Evolutionary conservation across 208 protist species (phyloP), one percentile per base, ranked within the genome.

Genomic region (Trypanosoma vivax): DNA sequence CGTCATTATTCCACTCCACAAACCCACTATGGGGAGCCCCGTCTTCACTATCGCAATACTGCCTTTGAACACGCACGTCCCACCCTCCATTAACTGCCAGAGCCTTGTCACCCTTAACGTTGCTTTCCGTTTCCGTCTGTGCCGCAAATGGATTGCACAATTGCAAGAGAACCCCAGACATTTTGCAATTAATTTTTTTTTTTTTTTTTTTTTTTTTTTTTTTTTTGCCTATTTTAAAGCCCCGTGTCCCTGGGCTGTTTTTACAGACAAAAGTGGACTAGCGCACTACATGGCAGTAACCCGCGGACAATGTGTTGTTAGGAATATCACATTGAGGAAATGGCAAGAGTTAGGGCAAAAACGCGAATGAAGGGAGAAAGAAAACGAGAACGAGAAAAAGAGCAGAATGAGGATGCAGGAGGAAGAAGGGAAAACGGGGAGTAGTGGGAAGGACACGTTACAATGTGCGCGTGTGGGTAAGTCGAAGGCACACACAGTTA

Each of bases 61-160:
- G 5, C 5, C 10, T 21, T 27, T 28, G 33, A 18, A 10, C 6
- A 39, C 9, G 28, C n/a, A 33, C 23, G 24, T 16, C 31, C 6
- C 45, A 9, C 13, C 24, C 25, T 24, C 14, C 18, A 50, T n/a
- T 21, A 1, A 37, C 18, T 9, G 2, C 14, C 9, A 29, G 27
- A 35, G 27, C 19, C 9, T 24, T 3, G 11, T 2, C 16, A 3
- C 2, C 37, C 28, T 35, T 14, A 24, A 24, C 5, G 3, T 50
- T 30, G 7, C 13, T 24, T 13, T 0, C 27, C 27, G 25, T 34
- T 3, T 35, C 45, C 45, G 25, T 35, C 45, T 50, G 45, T 2
- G 45, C 24, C 21, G 18, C 23, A 43, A 56, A 56, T 18, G 50
- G 50, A 43, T 56, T 56, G 1, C n/a, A 6, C 13, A 56, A 27